Percentiles rank a stretch among this genome's conserved stretches.
Evolutionary conservation across 306 rosid species (phyloP).

Genomic region (Fragaria nilgerrensis): DNA sequence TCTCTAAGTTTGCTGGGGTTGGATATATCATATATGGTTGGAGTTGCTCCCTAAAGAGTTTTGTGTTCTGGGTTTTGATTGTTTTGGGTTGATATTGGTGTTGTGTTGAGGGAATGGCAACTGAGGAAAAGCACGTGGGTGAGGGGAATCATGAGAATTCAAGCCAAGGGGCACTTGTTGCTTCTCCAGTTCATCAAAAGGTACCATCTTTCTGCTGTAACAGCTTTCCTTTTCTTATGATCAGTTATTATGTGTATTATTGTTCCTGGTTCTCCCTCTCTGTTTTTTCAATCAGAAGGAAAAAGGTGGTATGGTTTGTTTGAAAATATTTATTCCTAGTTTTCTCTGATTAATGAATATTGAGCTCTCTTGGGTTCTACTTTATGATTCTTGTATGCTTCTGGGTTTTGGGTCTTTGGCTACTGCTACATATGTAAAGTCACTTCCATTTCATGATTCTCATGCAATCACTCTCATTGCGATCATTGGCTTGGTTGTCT

Average conservation of each 20-base stretch:
- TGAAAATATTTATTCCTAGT: not conserved
- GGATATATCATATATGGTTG: not conserved
- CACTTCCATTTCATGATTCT: not conserved
- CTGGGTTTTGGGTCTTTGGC: not conserved
- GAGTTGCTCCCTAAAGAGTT: constrained; percentile 12
- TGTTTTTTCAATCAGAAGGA: not conserved
- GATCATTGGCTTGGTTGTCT: not conserved
- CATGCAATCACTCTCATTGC: not conserved
- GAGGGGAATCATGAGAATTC: constrained; percentile 25
- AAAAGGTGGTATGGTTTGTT: not conserved
- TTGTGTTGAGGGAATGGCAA: constrained; percentile 39
- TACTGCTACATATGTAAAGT: not conserved
- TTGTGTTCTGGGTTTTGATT: constrained; percentile 20
- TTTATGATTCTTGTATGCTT: not conserved
- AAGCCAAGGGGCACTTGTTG: constrained; percentile 34
- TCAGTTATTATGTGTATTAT: not conserved
- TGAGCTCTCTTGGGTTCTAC: not conserved
- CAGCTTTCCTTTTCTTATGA: not conserved
- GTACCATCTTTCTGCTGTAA: constrained; percentile 27
- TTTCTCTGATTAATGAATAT: not conserved
- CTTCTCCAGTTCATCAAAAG: constrained; percentile 46
- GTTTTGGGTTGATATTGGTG: constrained; percentile 19
- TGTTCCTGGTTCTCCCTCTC: not conserved
- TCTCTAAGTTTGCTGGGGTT: not conserved
- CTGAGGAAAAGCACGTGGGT: constrained; percentile 38